These are phyloP conservation scores for Lycium barbarum DNA, from an alignment of 257 asterid species.

Conservation along the genomic window DNA sequence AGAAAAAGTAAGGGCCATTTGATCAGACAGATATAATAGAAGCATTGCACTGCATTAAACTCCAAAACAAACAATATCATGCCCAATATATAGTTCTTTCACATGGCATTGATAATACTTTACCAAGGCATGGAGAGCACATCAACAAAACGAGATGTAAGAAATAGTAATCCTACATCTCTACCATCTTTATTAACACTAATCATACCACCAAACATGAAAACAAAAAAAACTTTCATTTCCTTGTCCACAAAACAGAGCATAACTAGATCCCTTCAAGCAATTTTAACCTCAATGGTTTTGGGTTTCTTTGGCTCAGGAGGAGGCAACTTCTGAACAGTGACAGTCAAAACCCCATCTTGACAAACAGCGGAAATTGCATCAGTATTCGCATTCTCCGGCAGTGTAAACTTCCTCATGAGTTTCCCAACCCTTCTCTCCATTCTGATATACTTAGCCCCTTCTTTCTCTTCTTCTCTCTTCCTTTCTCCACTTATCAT, in stretches of 20 bases:
- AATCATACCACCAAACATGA: no score
- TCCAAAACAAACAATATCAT: no score
- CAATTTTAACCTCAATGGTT: slow-evolving; percentile 71
- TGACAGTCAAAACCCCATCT: slow-evolving; percentile 80
- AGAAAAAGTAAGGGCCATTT: no score
- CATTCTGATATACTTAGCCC: slow-evolving; percentile 70
- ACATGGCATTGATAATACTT: no score
- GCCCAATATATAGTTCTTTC: no score
- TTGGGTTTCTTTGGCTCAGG: slow-evolving; percentile 87
- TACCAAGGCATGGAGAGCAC: no score
- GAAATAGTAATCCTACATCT: no score
- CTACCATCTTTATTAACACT: no score
- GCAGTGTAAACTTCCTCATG: slow-evolving; percentile 80
- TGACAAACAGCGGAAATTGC: slow-evolving; percentile 70
- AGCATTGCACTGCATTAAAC: no score
- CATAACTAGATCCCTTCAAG: slow-evolving; percentile 28
- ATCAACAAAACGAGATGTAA: no score
- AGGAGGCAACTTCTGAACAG: slow-evolving; percentile 78
- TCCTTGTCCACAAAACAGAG: not conserved
- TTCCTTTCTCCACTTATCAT: slow-evolving; percentile 69
- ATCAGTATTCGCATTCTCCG: slow-evolving; percentile 73
- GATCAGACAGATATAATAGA: no score
- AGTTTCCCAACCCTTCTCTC: slow-evolving; percentile 74
- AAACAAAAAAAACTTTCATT: no score
- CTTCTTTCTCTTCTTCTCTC: slow-evolving; percentile 57